Evolutionary conservation across 2,329 filamentous ascomycete genomes (phyloP).

Genomic region (Metarhizium humberi): DNA sequence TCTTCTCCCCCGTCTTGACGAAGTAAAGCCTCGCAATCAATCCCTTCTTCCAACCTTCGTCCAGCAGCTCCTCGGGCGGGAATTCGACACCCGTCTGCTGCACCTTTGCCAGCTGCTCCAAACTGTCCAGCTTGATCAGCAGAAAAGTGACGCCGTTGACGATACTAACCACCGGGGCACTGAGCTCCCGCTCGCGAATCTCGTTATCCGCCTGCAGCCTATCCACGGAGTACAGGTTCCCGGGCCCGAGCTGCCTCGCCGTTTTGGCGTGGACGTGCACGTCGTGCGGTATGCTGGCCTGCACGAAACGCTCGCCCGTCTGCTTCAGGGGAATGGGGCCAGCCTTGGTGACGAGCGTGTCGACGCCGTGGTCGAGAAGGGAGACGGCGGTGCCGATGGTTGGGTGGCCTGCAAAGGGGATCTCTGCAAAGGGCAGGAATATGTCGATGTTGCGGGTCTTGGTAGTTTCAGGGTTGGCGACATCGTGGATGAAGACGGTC

Average conservation of each 20-base stretch:
- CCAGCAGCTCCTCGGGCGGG: constrained; percentile 27
- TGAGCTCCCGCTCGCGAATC: constrained; percentile 27
- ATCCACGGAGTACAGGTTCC: constrained; percentile 4
- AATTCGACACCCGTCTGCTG: constrained; percentile 24
- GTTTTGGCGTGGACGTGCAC: constrained; percentile 47
- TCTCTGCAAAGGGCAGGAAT: constrained; percentile 43
- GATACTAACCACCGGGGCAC: constrained; percentile 47
- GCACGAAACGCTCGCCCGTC: constrained; percentile 35
- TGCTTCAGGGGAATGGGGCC: constrained; percentile 41
- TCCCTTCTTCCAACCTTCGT: constrained; percentile 44
- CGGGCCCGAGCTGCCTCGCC: constrained; percentile 22
- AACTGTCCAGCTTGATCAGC: constrained; percentile 50
- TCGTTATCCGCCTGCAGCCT: constrained; percentile 18
- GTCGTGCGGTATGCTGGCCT: constrained; percentile 57
- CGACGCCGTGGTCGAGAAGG: constrained; percentile 29
- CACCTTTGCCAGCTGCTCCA: constrained; percentile 45
- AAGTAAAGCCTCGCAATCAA: constrained; percentile 53
- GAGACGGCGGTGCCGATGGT: constrained; percentile 47
- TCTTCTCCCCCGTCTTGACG: constrained; percentile 28
- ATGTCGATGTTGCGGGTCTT: constrained; percentile 42
- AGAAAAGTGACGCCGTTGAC: constrained; percentile 68
- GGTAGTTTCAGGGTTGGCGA: constrained; percentile 21
- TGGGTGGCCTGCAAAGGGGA: constrained; percentile 55
- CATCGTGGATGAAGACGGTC: constrained; percentile 51
- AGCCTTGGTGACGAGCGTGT: constrained; percentile 43